Base-by-base conservation (phyloP, 78 protist species). In the Dictyostelium firmibasis region DNA sequence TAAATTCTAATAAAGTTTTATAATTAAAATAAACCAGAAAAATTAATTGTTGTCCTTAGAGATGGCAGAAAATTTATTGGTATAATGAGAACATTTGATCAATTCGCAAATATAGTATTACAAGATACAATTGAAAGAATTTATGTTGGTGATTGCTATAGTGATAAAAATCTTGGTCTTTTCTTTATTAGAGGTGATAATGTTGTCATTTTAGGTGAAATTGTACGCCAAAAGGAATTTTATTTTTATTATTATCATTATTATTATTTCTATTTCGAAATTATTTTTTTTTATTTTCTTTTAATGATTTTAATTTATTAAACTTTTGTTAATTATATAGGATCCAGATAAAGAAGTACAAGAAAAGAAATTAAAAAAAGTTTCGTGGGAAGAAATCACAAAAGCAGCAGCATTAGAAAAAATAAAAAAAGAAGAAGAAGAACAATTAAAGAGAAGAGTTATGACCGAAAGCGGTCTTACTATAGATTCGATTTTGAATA, bases 31-130 rank as follows among this genome's bases (percentile, higher is more conserved):
- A 50, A 75, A 14, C 43, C 14, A 92, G 97, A 97, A 81, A 70
- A 82, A 44, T 43, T 97, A 25, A 35, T 97, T 23, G 96, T 97
- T n/a, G 97, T 96, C 31, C 64, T 97, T 70, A 93, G 98, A 4
- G 98, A 97, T 78, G 98, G 98, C 7, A 62, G 93, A 60, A 97
- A 97, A 94, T 84, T 95, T 75, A 92, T 97, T 20, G 98, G 98
- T 6, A 88, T 84, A 50, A 57, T 97, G 92, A 97, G 98, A 78
- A 92, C 98, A 5, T 96, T 97, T 64, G 98, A 97, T 81, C 98
- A 97, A 64, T 97, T 96, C 79, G 96, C 98, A 31, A 97, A 97
- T 85, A 43, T 97, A 3, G 92, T 97, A 33, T 53, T 97, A n/a
- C 96, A 97, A 81, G 95, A 91, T 43, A 88, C 98, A 20, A 43